Conservation (phyloP, 2,329 filamentous ascomycete species). For the Akanthomyces muscarius region DNA sequence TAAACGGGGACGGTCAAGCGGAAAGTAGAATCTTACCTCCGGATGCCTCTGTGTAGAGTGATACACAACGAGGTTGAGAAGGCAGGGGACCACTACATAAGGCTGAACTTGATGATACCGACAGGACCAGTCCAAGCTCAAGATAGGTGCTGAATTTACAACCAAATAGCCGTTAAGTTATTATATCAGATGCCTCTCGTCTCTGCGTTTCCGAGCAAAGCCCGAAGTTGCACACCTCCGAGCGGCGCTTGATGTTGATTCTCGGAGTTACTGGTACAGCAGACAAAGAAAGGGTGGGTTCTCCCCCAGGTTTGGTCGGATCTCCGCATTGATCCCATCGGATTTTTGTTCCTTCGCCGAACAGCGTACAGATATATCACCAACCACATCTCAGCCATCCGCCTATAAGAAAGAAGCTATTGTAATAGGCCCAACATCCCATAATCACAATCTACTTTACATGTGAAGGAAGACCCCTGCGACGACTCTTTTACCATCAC, state of each 20-base stretch:
- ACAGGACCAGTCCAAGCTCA: neutral
- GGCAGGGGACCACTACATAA: neutral
- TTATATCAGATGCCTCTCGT: neutral
- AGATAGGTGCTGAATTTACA: neutral
- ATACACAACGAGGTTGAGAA: neutral
- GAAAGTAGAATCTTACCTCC: too few species aligned
- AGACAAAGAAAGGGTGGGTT: neutral
- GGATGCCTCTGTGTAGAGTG: neutral
- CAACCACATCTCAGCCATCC: neutral
- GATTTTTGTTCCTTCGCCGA: neutral
- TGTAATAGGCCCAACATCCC: neutral
- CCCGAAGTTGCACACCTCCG: neutral
- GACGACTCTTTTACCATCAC: neutral
- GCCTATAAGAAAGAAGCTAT: conserved; percentile 4
- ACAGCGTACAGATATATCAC: neutral
- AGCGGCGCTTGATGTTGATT: neutral
- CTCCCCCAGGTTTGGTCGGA: conserved; percentile 1
- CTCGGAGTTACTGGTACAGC: neutral
- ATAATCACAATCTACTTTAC: neutral
- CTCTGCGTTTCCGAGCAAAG: neutral
- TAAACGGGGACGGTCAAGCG: neutral
- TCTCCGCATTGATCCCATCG: conserved; percentile 6
- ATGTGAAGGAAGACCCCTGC: too few species aligned
- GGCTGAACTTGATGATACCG: neutral
- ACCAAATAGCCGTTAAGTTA: neutral